These are phyloP conservation scores for Ramichloridium luteum DNA, from an alignment of 2,329 filamentous ascomycete genomes.

Conservation along the genomic window DNA sequence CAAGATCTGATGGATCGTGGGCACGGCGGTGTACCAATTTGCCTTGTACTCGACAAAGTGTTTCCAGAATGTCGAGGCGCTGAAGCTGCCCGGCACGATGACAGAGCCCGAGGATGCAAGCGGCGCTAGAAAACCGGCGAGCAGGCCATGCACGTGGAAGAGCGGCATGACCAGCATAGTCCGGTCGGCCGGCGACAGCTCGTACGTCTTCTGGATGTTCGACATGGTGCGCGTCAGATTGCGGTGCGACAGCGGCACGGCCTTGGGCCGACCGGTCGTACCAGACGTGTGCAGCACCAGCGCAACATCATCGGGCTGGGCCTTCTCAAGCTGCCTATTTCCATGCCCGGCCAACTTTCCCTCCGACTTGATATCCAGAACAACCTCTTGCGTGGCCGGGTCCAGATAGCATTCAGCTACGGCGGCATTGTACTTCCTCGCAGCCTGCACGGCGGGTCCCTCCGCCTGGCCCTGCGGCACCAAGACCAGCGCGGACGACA, in stretches of 20 bases:
- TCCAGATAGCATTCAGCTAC: slow-evolving; percentile 81
- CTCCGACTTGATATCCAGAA: slow-evolving; percentile 63
- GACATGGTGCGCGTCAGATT: slow-evolving; percentile 74
- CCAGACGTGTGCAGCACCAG: slow-evolving; percentile 75
- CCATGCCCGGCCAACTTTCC: slow-evolving; percentile 50
- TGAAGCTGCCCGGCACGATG: slow-evolving; percentile 68
- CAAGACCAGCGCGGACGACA: slow-evolving; percentile 65
- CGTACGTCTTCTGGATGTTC: slow-evolving; percentile 69
- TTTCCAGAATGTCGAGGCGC: slow-evolving; percentile 68
- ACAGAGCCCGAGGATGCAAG: slow-evolving; percentile 66
- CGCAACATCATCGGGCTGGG: slow-evolving; percentile 64
- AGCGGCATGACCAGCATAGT: slow-evolving; percentile 84
- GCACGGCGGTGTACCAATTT: slow-evolving; percentile 90
- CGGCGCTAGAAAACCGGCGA: slow-evolving; percentile 70
- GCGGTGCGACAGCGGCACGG: slow-evolving; percentile 67
- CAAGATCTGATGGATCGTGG: slow-evolving; percentile 82
- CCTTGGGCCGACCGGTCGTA: slow-evolving; percentile 75
- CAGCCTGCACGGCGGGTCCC: slow-evolving; percentile 62
- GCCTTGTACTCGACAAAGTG: slow-evolving; percentile 63
- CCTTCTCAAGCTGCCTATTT: slow-evolving; percentile 36
- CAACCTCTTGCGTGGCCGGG: slow-evolving; percentile 45
- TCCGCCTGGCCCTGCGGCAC: slow-evolving; percentile 58
- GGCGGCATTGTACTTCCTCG: slow-evolving; percentile 67
- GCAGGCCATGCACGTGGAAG: slow-evolving; percentile 81
- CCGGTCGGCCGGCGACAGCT: slow-evolving; percentile 56